Base-by-base conservation (phyloP, 2,329 filamentous ascomycete genomes). In the Hirsutella thompsonii region DNA sequence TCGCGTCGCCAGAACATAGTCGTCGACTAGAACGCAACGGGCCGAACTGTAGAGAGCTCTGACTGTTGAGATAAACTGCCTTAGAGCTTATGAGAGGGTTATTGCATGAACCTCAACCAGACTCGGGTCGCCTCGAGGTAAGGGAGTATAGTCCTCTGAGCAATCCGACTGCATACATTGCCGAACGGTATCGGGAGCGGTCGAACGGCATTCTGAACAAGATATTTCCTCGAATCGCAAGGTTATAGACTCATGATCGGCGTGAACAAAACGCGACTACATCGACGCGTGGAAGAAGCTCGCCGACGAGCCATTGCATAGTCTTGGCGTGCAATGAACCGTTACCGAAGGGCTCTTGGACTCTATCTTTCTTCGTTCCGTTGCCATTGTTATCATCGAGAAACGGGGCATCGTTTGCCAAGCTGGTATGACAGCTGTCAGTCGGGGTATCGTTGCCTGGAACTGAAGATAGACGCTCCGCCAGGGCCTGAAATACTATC, bases 241-340 rank as follows among this genome's bases (percentile, higher is more conserved):
- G 78, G 48, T 87, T 86, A 51, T 86, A 81, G 39, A 88, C 83
- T 82, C 82, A 88, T 0, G 82, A 82, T 14, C 81, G 82, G 52
- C 85, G 80, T 4, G 78, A 32, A 19, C 41, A 42, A 16, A 39
- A 42, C 1, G 41, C 41, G 4, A 23, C 32, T 13, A 4, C 14
- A 3, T 8, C 14, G 14, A 18, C n/a, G 14, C n/a, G 14, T 16
- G 32, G 32, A 8, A 34, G 13, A 8, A 18, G 32, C 32, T 34
- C 32, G 32, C 32, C 8, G 4, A 10, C 14, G 14, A 34, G 5
- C 32, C 32, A 34, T 34, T 16, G 14, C 5, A 34, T 6, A 34
- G n/a, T 18, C 16, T 18, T 34, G 4, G 32, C n/a, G 5, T 34
- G 32, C 16, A 16, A 4, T 3, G 32, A 34, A 18, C 32, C 32